Conservation (phyloP, 495 filamentous ascomycete species). For the Penicillium ucsense region DNA sequence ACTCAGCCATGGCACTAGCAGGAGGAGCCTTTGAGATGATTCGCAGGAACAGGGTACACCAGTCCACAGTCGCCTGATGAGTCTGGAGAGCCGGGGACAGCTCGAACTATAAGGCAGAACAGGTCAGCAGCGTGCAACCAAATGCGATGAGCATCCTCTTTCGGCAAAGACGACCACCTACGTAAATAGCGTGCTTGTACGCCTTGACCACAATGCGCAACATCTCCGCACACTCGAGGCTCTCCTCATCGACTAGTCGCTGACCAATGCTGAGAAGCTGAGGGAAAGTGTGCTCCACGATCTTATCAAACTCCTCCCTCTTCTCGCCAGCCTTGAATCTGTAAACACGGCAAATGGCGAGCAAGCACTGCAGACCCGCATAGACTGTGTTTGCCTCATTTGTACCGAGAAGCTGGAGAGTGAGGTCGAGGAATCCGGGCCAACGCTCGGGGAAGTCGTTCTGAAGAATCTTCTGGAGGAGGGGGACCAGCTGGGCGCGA, state of each 20-base stretch:
- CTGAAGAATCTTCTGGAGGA: constrained; percentile 90
- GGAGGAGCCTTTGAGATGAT: constrained; percentile 82
- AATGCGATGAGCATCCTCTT: too few relatives aligned
- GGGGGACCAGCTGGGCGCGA: constrained; percentile 81
- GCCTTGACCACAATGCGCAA: constrained; percentile 87
- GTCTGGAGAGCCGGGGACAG: constrained; percentile 65
- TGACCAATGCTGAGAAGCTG: constrained; percentile 78
- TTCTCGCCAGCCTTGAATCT: constrained; percentile 82
- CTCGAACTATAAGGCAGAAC: constrained; percentile 55
- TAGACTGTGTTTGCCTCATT: constrained; percentile 79
- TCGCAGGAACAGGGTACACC: constrained; percentile 88
- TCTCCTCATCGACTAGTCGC: constrained; percentile 78
- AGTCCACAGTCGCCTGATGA: constrained; percentile 77
- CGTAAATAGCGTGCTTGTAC: constrained; percentile 96
- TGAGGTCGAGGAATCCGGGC: constrained; percentile 88
- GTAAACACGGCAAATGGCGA: constrained; percentile 88
- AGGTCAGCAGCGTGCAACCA: too few relatives aligned
- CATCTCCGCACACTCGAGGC: constrained; percentile 92
- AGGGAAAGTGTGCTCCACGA: constrained; percentile 87
- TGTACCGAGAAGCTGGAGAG: constrained; percentile 72
- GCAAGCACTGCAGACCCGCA: constrained; percentile 85
- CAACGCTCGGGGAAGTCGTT: constrained; percentile 90
- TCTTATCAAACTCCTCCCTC: constrained; percentile 82
- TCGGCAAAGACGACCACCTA: constrained; percentile 36
- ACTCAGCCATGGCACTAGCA: constrained; percentile 65